Conservation (phyloP, 805 yeast species). For the Candida gorgasii region DNA sequence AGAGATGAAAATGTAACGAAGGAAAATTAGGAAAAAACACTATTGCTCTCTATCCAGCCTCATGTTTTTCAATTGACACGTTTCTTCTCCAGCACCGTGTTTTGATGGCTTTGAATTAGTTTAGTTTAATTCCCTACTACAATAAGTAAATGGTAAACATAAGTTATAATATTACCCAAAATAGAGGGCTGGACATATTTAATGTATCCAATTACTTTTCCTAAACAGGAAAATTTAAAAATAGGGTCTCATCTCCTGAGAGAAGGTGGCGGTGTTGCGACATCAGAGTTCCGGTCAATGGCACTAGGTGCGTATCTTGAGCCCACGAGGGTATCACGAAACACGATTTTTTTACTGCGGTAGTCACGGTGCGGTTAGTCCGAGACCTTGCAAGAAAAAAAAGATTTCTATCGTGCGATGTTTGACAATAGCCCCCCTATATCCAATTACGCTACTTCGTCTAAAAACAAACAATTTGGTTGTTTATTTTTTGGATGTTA, state of each 20-base stretch:
- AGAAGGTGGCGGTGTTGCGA: slow-evolving; percentile 6
- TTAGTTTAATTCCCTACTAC: neutral
- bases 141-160: slow-evolving; percentile 1
- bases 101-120: neutral
- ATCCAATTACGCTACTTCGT: neutral
- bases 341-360: slow-evolving; percentile 1
- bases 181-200: no score
- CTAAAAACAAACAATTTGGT: neutral
- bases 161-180: slow-evolving; percentile 1
- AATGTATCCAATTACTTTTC: slow-evolving; percentile 3
- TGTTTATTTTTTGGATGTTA: neutral
- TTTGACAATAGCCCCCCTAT: neutral
- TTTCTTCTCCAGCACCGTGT: neutral
- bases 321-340: slow-evolving; percentile 7
- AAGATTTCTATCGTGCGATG: neutral
- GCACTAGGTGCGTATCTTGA: no score
- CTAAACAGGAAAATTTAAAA: slow-evolving; percentile 2
- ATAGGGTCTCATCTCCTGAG: slow-evolving; percentile 5
- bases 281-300: slow-evolving; percentile 1
- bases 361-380: neutral
- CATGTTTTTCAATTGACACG: neutral
- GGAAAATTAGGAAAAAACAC: neutral
- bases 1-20: slow-evolving; percentile 1
- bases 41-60: neutral
- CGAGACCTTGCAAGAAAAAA: neutral